Evolutionary conservation across 129 eudicot species (phyloP).

Genomic region (Logfia minima): DNA sequence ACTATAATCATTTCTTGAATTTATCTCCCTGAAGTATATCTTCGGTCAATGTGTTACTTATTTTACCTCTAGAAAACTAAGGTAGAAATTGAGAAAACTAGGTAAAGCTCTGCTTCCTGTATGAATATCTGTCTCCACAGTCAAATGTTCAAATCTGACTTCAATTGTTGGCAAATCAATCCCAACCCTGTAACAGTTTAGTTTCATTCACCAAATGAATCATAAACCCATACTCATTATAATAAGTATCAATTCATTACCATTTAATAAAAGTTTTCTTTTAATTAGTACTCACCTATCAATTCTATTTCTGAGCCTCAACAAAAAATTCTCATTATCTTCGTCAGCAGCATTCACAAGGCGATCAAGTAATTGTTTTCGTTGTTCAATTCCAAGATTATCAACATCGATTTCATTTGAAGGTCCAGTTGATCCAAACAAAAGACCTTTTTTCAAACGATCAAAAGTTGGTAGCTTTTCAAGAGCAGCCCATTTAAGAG

Average conservation of each 20-base stretch:
- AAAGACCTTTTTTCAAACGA: conserved; percentile 71
- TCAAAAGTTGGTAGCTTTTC: conserved; percentile 83
- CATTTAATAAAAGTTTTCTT: not conserved
- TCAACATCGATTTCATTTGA: conserved; percentile 50
- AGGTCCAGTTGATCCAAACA: conserved; percentile 57
- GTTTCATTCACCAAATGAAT: not conserved
- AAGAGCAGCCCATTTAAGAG: conserved; percentile 87
- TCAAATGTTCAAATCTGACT: conserved; percentile 71
- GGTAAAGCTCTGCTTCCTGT: conserved; percentile 78
- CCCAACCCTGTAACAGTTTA: conserved; percentile 50
- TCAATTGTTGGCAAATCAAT: conserved; percentile 77
- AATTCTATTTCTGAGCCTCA: conserved; percentile 55
- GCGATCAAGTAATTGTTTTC: conserved; percentile 55
- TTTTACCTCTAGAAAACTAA: conserved; percentile 58
- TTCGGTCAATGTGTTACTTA: not conserved
- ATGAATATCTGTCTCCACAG: conserved; percentile 59
- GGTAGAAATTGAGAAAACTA: conserved; percentile 56
- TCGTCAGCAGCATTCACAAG: conserved; percentile 58
- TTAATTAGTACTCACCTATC: conserved; percentile 36
- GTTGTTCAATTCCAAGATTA: conserved; percentile 53
- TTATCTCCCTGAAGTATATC: not conserved
- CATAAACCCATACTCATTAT: not conserved
- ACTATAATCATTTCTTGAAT: too few species aligned
- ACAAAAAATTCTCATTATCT: conserved; percentile 70
- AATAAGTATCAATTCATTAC: not conserved